A percentile compares a stretch with the other conserved stretches of the same genome.
Evolutionary conservation across 352 stramenopile genomes (phyloP).

Genomic region (Halophytophthora batemanensis): DNA sequence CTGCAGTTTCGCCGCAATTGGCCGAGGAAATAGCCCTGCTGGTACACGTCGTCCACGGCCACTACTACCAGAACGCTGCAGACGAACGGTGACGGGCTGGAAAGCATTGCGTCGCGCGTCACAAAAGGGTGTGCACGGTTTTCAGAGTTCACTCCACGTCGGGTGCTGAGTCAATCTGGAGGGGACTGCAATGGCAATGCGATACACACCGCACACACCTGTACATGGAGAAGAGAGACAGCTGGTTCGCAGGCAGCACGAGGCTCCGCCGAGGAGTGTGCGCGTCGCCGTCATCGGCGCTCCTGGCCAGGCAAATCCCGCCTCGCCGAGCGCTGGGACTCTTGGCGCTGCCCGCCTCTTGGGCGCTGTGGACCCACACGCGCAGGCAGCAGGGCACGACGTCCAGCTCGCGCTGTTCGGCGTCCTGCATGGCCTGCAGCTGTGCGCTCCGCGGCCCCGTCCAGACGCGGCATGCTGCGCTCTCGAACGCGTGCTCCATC

Average conservation of each 20-base stretch:
- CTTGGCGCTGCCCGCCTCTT: slow-evolving; percentile 1
- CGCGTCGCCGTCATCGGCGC: neutral
- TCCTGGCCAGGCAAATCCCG: slow-evolving; percentile 25
- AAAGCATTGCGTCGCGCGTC: neutral
- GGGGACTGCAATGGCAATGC: neutral
- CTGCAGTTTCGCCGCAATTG: slow-evolving; percentile 10
- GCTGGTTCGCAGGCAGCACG: slow-evolving; percentile 25
- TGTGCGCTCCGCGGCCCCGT: slow-evolving; percentile 24
- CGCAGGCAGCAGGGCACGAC: slow-evolving; percentile 21
- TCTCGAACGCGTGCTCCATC: slow-evolving; percentile 21
- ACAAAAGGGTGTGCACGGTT: slow-evolving; percentile 1
- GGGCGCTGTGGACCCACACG: slow-evolving; percentile 17
- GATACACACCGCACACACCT: slow-evolving; percentile 21
- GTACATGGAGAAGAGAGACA: slow-evolving; percentile 47
- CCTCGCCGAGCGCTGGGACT: slow-evolving; percentile 5
- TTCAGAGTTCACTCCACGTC: neutral
- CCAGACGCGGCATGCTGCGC: slow-evolving; percentile 42
- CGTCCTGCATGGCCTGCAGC: slow-evolving; percentile 28
- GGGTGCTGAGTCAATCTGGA: neutral
- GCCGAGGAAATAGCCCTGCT: slow-evolving; percentile 62
- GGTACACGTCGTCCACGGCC: slow-evolving; percentile 27
- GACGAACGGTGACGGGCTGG: slow-evolving; percentile 55
- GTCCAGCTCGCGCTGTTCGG: slow-evolving; percentile 26
- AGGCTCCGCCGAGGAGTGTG: slow-evolving; percentile 12
- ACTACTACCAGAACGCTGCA: slow-evolving; percentile 47